Percentiles rank a stretch among this genome's conserved stretches.
These are phyloP conservation scores for Juncus effusus DNA, from an alignment of 176 grass and related monocot species.

Conservation along the genomic window DNA sequence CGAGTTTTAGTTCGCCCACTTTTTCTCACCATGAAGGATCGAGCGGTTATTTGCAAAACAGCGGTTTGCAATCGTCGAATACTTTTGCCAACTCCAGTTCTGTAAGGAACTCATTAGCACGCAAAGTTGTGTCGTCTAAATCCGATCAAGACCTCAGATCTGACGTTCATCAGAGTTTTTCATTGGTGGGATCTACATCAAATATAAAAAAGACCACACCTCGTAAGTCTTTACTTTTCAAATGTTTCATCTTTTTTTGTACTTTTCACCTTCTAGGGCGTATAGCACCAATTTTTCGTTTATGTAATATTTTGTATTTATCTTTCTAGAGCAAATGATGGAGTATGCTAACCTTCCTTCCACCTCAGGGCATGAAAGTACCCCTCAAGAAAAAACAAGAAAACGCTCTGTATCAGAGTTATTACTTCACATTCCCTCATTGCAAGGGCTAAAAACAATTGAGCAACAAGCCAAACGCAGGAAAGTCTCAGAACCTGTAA, in stretches of 20 bases:
- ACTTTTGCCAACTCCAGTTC: conserved; percentile 41
- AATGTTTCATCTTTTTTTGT: conserved; percentile 14
- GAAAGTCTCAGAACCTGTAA: conserved; percentile 46
- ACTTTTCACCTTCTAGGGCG: background rate
- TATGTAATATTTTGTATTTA: conserved; percentile 8
- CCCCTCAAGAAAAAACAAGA: conserved; percentile 29
- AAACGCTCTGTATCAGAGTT: conserved; percentile 71
- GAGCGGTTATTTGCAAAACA: conserved; percentile 38
- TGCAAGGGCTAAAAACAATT: conserved; percentile 42
- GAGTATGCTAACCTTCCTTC: conserved; percentile 28
- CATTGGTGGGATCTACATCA: conserved; percentile 28
- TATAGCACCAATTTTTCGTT: background rate
- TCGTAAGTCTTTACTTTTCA: conserved; percentile 21
- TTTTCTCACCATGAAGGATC: conserved; percentile 18
- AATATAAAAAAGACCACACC: conserved; percentile 9
- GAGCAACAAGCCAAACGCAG: conserved; percentile 44
- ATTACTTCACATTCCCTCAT: conserved; percentile 48
- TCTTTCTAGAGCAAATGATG: conserved; percentile 42
- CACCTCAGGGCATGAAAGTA: conserved; percentile 33
- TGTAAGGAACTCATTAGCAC: conserved; percentile 36
- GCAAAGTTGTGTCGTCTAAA: conserved; percentile 42
- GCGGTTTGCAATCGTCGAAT: conserved; percentile 38
- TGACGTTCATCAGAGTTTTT: conserved; percentile 22
- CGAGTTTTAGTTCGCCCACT: conserved; percentile 39
- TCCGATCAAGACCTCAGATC: conserved; percentile 49